Evolutionary conservation across 352 stramenopile genomes (phyloP).

Genomic region (Globisporangium alternatum): DNA sequence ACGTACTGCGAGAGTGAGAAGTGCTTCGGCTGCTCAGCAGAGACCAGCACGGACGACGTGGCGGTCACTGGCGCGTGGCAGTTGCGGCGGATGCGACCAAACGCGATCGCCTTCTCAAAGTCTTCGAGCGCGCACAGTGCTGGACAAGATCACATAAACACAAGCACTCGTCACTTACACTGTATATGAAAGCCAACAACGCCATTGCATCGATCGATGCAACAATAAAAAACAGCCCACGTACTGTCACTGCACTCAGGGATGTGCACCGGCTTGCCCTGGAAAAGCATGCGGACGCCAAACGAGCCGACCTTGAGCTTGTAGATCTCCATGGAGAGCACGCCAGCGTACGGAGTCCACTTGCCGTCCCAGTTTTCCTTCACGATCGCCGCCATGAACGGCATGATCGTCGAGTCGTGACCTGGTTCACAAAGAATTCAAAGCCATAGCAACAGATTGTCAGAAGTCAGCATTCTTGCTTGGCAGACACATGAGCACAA

Average conservation of each 20-base stretch:
- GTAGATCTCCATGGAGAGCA: constrained; percentile 80
- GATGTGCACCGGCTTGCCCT: constrained; percentile 64
- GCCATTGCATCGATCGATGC: too few relatives aligned
- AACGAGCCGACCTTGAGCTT: constrained; percentile 61
- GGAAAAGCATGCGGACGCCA: constrained; percentile 67
- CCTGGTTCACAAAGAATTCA: constrained; percentile 18
- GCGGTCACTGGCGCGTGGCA: constrained; percentile 37
- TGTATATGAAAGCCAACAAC: neutral
- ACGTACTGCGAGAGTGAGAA: constrained; percentile 41
- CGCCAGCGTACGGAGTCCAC: constrained; percentile 82
- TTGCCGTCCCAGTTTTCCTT: constrained; percentile 77
- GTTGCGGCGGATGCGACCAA: constrained; percentile 48
- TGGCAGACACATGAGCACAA: neutral
- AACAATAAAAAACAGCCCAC: constrained; percentile 7
- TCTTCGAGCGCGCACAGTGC: constrained; percentile 61
- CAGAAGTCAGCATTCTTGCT: neutral
- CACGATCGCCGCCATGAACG: constrained; percentile 65
- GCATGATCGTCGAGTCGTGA: constrained; percentile 87
- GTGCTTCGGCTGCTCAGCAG: neutral
- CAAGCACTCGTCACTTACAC: neutral
- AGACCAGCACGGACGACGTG: constrained; percentile 26
- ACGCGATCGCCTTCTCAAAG: constrained; percentile 56
- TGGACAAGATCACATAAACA: constrained; percentile 11
- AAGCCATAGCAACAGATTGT: constrained; percentile 2
- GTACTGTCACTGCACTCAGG: constrained; percentile 75